Evolutionary conservation across 352 stramenopile species (phyloP).

Genomic region (Thraustochytrium striatum): DNA sequence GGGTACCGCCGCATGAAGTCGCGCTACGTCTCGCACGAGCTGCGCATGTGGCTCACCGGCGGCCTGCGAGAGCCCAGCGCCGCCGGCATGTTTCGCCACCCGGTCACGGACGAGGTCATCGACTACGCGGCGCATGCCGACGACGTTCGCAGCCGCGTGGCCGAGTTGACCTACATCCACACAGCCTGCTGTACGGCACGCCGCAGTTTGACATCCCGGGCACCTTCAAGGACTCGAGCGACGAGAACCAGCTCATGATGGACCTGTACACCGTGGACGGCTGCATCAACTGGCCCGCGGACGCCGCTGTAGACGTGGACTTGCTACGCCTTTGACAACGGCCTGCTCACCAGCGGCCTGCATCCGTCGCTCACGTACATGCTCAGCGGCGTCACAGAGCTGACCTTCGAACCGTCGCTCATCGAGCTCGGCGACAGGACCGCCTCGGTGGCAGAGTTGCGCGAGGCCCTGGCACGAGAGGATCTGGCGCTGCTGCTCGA

Average conservation of each 20-base stretch:
- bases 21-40: background rate
- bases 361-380: background rate
- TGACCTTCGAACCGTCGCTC: constrained; percentile 13
- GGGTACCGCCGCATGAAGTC: constrained; percentile 9
- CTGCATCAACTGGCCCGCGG: background rate
- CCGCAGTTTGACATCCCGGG: background rate
- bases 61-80: background rate
- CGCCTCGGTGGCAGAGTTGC: no score
- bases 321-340: constrained; percentile 15
- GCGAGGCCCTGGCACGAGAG: background rate
- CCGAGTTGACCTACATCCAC: background rate
- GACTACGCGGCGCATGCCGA: background rate
- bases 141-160: background rate
- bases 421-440: no score
- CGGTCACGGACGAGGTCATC: no score
- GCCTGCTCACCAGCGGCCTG: constrained; percentile 13
- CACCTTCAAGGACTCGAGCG: background rate
- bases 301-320: background rate
- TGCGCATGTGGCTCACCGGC: constrained; percentile 4
- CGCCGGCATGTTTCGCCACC: no score
- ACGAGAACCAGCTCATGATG: background rate
- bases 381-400: background rate
- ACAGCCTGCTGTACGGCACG: constrained; percentile 2
- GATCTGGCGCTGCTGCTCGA: constrained; percentile 14
- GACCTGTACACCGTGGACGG: constrained; percentile 18